Evolutionary conservation across 371 early-diverging fungal species (phyloP).

Genomic region (Mucor indicus): DNA sequence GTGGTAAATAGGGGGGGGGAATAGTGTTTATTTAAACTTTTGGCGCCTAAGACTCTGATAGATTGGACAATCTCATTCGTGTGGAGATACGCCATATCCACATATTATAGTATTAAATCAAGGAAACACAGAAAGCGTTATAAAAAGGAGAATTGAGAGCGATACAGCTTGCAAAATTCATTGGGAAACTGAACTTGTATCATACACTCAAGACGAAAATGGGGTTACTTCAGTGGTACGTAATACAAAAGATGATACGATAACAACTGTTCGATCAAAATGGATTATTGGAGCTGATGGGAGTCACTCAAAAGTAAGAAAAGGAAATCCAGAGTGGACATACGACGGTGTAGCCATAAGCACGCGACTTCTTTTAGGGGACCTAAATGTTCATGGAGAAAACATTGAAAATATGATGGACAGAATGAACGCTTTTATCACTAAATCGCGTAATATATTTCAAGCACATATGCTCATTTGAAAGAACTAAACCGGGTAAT

Average conservation of each 20-base stretch:
- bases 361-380: slow-evolving; percentile 29
- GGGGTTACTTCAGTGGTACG: slow-evolving; percentile 16
- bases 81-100: slow-evolving; percentile 26
- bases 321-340: slow-evolving; percentile 24
- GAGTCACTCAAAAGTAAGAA: slow-evolving; percentile 36
- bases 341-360: slow-evolving; percentile 30
- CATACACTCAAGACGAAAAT: slow-evolving; percentile 28
- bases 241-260: slow-evolving; percentile 1
- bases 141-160: slow-evolving; percentile 3
- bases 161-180: slow-evolving; percentile 13
- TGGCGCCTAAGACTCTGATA: background rate
- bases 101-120: slow-evolving; percentile 31
- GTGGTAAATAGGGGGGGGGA: slow-evolving; percentile 10
- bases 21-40: background rate
- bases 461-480: background rate
- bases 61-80: slow-evolving; percentile 15
- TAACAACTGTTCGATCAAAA: slow-evolving; percentile 10
- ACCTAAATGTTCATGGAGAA: slow-evolving; percentile 15
- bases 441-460: background rate
- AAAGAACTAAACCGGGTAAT: background rate
- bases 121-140: slow-evolving; percentile 21
- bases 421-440: slow-evolving; percentile 12
- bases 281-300: slow-evolving; percentile 47
- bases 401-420: background rate
- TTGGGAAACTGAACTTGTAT: slow-evolving; percentile 27